phyloP scores from a whole-genome alignment of 768 basidiomycete genomes.

The Boletus bicolor region DNA sequence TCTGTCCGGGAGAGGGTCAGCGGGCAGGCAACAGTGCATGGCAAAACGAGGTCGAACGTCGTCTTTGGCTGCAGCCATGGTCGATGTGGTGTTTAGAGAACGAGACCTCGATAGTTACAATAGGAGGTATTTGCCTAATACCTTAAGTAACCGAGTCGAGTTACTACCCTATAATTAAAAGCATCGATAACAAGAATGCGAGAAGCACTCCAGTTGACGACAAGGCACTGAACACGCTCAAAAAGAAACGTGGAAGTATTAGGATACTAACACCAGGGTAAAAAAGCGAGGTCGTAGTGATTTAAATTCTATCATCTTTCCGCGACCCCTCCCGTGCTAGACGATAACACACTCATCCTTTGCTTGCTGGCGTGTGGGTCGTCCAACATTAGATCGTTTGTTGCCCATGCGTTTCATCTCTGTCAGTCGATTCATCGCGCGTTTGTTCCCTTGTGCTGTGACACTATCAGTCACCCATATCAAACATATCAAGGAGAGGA shows the following conservation, averaged over 20 bases:
- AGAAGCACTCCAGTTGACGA: constrained; percentile 1
- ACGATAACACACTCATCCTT: constrained; percentile 91
- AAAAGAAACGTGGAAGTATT: constrained; percentile 13
- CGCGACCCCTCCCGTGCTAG: constrained; percentile 29
- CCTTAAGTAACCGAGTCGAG: neutral
- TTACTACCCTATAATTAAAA: neutral
- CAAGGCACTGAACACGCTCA: constrained; percentile 5
- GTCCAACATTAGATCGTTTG: constrained; percentile 69
- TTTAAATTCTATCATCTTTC: constrained; percentile 7
- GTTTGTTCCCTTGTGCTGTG: constrained; percentile 94
- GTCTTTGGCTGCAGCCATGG: constrained; percentile 28
- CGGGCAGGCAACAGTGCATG: neutral
- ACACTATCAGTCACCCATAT: neutral
- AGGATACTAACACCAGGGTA: neutral
- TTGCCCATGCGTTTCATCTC: constrained; percentile 91
- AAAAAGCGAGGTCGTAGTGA: constrained; percentile 4
- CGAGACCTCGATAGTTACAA: neutral
- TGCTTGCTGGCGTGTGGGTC: constrained; percentile 91
- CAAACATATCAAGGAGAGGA: neutral
- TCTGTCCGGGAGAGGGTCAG: constrained; percentile 31
- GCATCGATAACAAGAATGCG: constrained; percentile 19
- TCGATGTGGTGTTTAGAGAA: constrained; percentile 3
- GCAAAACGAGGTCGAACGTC: constrained; percentile 24
- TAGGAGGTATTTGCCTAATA: constrained; percentile 15
- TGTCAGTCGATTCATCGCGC: constrained; percentile 92